Evolutionary conservation across 495 filamentous ascomycete species (phyloP).

Genomic region (Cladorrhinum samala): DNA sequence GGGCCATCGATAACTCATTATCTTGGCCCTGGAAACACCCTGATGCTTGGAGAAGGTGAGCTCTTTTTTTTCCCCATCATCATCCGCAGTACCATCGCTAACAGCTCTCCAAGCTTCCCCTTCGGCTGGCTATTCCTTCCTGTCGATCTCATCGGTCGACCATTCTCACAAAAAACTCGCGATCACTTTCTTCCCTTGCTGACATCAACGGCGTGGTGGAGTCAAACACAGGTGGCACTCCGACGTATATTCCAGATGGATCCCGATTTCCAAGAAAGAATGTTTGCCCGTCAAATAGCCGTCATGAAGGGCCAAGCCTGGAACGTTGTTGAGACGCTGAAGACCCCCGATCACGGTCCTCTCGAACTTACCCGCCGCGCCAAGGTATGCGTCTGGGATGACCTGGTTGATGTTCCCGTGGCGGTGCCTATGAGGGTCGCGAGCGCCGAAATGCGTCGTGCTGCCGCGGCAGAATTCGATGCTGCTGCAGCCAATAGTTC

Average conservation of each 20-base stretch:
- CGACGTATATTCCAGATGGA: conserved; percentile 83
- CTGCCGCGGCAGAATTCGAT: conserved; percentile 32
- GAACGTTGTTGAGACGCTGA: conserved; percentile 97
- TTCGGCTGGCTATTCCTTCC: conserved; percentile 98
- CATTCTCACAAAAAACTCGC: conserved; percentile 86
- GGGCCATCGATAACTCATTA: conserved; percentile 94
- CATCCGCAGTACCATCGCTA: conserved; percentile 4
- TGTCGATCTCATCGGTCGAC: conserved; percentile 91
- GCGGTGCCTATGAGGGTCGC: conserved; percentile 82
- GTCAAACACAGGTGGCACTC: conserved; percentile 80
- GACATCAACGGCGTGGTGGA: conserved; percentile 94
- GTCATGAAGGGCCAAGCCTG: conserved; percentile 99
- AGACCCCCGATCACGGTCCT: conserved; percentile 84
- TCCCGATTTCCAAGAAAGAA: conserved; percentile 92
- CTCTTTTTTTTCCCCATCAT: not conserved
- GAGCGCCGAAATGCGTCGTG: conserved; percentile 67
- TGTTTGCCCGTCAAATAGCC: conserved; percentile 94
- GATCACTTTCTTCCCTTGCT: conserved; percentile 91
- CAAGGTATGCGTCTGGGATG: conserved; percentile 95
- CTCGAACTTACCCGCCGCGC: conserved; percentile 85
- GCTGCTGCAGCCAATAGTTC: not conserved
- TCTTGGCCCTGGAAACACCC: conserved; percentile 99
- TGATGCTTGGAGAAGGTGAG: conserved; percentile 66
- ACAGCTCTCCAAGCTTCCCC: conserved; percentile 69
- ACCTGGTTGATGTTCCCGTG: conserved; percentile 90